Evolutionary conservation across 331 rosid genomes (phyloP).

Genomic region (Phaseolus coccineus): DNA sequence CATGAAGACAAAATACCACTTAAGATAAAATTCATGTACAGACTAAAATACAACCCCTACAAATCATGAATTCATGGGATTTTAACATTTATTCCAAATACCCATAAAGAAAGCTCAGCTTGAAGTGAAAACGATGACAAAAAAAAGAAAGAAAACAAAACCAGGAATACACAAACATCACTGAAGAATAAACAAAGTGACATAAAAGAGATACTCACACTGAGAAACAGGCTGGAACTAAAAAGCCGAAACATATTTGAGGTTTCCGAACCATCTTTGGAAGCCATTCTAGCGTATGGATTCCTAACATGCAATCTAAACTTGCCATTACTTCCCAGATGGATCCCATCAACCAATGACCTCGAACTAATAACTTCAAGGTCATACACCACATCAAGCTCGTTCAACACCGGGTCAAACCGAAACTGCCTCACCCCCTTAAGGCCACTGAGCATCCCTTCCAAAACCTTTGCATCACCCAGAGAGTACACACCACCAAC

Average conservation of each 20-base stretch:
- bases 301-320: constrained; percentile 67
- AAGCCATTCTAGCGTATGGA: constrained; percentile 77
- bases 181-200: neutral
- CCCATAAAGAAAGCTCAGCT: neutral
- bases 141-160: neutral
- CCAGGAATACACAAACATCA: neutral
- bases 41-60: neutral
- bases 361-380: constrained; percentile 74
- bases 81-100: neutral
- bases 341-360: constrained; percentile 81
- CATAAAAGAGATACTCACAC: constrained; percentile 63
- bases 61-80: neutral
- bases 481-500: constrained; percentile 62
- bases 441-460: constrained; percentile 59
- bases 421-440: constrained; percentile 74
- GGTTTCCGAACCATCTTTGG: constrained; percentile 74
- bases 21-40: neutral
- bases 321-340: constrained; percentile 62
- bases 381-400: constrained; percentile 74
- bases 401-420: constrained; percentile 58
- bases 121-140: neutral
- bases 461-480: constrained; percentile 67
- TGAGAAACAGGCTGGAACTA: constrained; percentile 74
- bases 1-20: neutral
- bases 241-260: constrained; percentile 71